These are phyloP conservation scores for Cryphonectria japonica DNA, from an alignment of 2,329 filamentous ascomycete species.

Conservation along the genomic window DNA sequence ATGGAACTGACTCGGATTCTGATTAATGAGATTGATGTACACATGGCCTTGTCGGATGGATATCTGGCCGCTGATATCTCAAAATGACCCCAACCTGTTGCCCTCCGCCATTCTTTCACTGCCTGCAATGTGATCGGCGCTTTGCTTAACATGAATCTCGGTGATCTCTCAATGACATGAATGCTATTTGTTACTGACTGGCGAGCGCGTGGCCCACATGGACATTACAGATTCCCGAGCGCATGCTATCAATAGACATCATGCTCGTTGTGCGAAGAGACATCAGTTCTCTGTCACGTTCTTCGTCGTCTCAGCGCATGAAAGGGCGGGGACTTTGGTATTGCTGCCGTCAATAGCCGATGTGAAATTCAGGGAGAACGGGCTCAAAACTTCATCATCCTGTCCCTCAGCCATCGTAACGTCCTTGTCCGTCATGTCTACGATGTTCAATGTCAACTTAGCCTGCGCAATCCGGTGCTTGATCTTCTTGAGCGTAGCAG, in stretches of 20 bases:
- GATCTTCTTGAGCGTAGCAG: slow-evolving; percentile 23
- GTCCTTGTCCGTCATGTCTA: neutral
- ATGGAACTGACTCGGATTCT: slow-evolving; percentile 44
- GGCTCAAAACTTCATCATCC: slow-evolving; percentile 10
- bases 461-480: slow-evolving; percentile 29
- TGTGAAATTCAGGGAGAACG: neutral
- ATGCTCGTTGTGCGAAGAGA: neutral
- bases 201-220: neutral
- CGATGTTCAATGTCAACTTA: slow-evolving; percentile 25
- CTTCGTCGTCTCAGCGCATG: neutral
- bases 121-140: neutral
- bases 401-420: neutral
- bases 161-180: neutral
- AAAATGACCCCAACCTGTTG: neutral
- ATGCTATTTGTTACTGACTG: neutral
- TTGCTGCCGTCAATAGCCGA: neutral
- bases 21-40: slow-evolving; percentile 28
- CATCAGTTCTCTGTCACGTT: neutral
- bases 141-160: neutral
- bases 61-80: neutral
- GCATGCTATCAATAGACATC: neutral
- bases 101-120: neutral
- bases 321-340: neutral
- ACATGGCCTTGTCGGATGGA: neutral
- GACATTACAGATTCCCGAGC: neutral